A percentile compares a stretch with the other conserved stretches of the same genome.
phyloP scores from a whole-genome alignment of 2,329 filamentous ascomycete genomes.

The Calonectria multiphialidica region DNA sequence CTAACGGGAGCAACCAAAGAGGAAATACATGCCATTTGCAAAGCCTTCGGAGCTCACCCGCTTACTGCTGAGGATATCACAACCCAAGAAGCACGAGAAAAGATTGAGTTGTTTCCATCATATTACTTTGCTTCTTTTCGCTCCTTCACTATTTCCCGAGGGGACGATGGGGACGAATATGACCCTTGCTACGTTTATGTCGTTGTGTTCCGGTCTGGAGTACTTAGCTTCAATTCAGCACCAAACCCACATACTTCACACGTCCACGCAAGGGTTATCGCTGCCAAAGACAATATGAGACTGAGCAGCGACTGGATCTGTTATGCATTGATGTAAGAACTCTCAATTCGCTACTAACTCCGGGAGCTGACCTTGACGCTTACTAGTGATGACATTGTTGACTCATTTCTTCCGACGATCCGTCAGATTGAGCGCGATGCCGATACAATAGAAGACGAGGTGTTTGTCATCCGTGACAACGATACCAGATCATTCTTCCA shows the following conservation, averaged over 20 bases:
- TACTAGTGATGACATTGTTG: slow-evolving; percentile 90
- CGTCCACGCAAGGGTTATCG: slow-evolving; percentile 92
- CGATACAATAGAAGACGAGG: slow-evolving; percentile 93
- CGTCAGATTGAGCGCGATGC: slow-evolving; percentile 88
- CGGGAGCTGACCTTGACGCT: slow-evolving; percentile 33
- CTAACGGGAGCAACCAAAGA: slow-evolving; percentile 91
- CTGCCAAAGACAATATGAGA: slow-evolving; percentile 92
- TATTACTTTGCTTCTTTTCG: slow-evolving; percentile 99
- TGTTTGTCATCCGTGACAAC: slow-evolving; percentile 91
- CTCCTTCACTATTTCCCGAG: slow-evolving; percentile 84
- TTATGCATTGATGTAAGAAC: slow-evolving; percentile 90
- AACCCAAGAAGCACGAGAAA: slow-evolving; percentile 95
- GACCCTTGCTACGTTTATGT: slow-evolving; percentile 97
- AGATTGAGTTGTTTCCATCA: slow-evolving; percentile 96
- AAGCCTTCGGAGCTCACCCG: slow-evolving; percentile 94
- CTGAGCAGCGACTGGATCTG: slow-evolving; percentile 98
- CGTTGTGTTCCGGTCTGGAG: slow-evolving; percentile 94
- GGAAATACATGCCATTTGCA: slow-evolving; percentile 88
- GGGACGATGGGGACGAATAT: slow-evolving; percentile 84
- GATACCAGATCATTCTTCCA: slow-evolving; percentile 90
- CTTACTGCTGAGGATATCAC: slow-evolving; percentile 96
- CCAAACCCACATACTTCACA: slow-evolving; percentile 88
- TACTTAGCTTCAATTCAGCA: slow-evolving; percentile 92
- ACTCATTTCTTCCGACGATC: slow-evolving; percentile 94
- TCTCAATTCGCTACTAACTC: background rate